phyloP scores from a whole-genome alignment of 2,329 filamentous ascomycete genomes.

The Orbilia ellipsospora region DNA sequence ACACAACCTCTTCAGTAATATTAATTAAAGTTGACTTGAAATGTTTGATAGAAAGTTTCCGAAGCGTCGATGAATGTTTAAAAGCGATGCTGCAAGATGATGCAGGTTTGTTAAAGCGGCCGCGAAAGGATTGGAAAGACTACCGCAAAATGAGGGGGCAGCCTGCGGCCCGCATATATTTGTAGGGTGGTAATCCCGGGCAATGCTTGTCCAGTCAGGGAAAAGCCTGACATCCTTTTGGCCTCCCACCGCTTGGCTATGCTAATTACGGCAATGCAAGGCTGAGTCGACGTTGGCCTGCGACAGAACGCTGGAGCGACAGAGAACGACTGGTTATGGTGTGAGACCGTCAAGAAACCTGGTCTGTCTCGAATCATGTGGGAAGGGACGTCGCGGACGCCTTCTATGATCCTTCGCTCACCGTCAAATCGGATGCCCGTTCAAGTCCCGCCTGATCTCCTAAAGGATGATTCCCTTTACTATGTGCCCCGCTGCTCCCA shows the following conservation, averaged over 20 bases:
- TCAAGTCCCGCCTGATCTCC: constrained; percentile 36
- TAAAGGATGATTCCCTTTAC: neutral
- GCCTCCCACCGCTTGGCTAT: constrained; percentile 22
- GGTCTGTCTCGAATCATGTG: constrained; percentile 12
- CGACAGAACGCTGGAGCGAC: constrained; percentile 13
- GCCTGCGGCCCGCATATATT: constrained; percentile 30
- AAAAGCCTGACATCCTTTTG: constrained; percentile 15
- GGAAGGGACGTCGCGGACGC: neutral
- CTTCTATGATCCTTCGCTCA: constrained; percentile 18
- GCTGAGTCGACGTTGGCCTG: constrained; percentile 41
- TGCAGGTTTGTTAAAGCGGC: constrained; percentile 25
- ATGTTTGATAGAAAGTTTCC: neutral
- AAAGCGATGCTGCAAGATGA: constrained; percentile 1
- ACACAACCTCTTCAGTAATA: neutral
- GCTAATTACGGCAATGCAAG: constrained; percentile 43
- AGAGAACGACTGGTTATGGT: neutral
- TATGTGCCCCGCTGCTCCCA: constrained; percentile 22
- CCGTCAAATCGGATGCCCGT: constrained; percentile 43
- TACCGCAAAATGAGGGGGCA: constrained; percentile 26
- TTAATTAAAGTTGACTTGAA: too few relatives aligned
- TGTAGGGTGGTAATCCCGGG: constrained; percentile 23
- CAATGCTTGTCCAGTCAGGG: constrained; percentile 13
- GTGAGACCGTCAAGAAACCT: constrained; percentile 9
- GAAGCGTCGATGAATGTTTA: neutral
- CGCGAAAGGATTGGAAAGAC: constrained; percentile 21